Conservation (phyloP, 371 early-diverging fungal genomes). For the Globomyces sp. region DNA sequence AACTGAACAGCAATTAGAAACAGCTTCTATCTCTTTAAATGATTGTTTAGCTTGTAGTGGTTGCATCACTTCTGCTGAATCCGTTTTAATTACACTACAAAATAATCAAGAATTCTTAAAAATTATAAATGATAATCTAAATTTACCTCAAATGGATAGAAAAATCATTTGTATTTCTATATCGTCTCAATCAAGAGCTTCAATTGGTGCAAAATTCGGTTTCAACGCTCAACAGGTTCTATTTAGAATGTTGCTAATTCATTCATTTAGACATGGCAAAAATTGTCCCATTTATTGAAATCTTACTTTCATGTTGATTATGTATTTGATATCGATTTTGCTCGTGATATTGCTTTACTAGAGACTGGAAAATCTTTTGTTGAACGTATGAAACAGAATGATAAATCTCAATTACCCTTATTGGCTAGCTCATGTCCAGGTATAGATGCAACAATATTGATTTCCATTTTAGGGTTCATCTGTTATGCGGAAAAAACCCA, state of each 20-base stretch:
- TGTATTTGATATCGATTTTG: constrained; percentile 85
- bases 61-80: constrained; percentile 97
- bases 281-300: constrained; percentile 51
- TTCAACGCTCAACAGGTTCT: constrained; percentile 45
- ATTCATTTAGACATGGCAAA: neutral
- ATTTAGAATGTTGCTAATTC: neutral
- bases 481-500: constrained; percentile 99
- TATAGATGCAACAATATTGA: too few relatives aligned
- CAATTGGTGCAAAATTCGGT: constrained; percentile 82
- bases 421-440: constrained; percentile 80
- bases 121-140: constrained; percentile 65
- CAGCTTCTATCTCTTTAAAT: constrained; percentile 82
- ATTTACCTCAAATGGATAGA: constrained; percentile 43
- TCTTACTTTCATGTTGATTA: constrained; percentile 75
- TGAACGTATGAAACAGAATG: constrained; percentile 53
- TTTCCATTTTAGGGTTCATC: constrained; percentile 61
- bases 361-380: constrained; percentile 91
- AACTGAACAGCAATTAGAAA: constrained; percentile 73
- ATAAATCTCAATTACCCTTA: constrained; percentile 59
- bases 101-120: constrained; percentile 82
- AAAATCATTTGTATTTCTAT: constrained; percentile 75
- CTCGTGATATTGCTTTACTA: constrained; percentile 78
- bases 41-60: constrained; percentile 98
- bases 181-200: constrained; percentile 90
- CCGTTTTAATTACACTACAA: constrained; percentile 87